Conservation (phyloP, 352 stramenopile species). For the Phytophthora boehmeriae region DNA sequence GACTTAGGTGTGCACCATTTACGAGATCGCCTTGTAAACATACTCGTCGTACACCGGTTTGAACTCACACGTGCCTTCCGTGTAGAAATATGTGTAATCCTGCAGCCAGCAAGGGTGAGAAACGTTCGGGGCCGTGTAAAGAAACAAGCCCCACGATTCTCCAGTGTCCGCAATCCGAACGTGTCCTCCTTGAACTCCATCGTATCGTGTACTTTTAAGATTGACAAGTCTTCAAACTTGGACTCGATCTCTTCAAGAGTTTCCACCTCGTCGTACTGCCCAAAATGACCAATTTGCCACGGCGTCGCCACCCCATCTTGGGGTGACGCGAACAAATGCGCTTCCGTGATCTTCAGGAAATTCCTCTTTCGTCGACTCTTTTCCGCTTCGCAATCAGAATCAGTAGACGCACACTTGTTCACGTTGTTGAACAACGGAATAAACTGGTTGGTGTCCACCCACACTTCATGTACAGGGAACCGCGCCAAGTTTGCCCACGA, state of each 20-base stretch:
- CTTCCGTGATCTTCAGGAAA: too few relatives aligned
- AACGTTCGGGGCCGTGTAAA: neutral
- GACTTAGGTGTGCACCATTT: too few relatives aligned
- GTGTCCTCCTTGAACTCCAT: constrained; percentile 18
- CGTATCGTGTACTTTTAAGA: constrained; percentile 20
- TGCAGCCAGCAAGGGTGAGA: neutral
- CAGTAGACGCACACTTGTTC: constrained; percentile 1
- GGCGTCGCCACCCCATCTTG: constrained; percentile 30
- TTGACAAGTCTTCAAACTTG: constrained; percentile 17
- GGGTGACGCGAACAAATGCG: constrained; percentile 21
- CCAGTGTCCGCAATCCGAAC: constrained; percentile 31
- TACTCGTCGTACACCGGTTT: neutral
- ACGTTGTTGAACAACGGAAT: constrained; percentile 23
- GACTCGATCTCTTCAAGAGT: constrained; percentile 15
- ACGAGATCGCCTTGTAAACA: neutral
- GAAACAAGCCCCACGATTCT: constrained; percentile 16
- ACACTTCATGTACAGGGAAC: neutral
- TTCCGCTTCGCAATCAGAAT: too few relatives aligned
- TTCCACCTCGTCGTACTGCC: constrained; percentile 30
- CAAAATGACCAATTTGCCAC: constrained; percentile 34
- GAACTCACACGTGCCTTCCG: neutral
- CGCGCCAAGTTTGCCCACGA: neutral
- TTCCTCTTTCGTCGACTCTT: too few relatives aligned
- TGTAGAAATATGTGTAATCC: neutral
- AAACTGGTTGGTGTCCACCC: constrained; percentile 5